These are phyloP conservation scores for Tuber indicum DNA, from an alignment of 495 filamentous ascomycete species.

Conservation along the genomic window DNA sequence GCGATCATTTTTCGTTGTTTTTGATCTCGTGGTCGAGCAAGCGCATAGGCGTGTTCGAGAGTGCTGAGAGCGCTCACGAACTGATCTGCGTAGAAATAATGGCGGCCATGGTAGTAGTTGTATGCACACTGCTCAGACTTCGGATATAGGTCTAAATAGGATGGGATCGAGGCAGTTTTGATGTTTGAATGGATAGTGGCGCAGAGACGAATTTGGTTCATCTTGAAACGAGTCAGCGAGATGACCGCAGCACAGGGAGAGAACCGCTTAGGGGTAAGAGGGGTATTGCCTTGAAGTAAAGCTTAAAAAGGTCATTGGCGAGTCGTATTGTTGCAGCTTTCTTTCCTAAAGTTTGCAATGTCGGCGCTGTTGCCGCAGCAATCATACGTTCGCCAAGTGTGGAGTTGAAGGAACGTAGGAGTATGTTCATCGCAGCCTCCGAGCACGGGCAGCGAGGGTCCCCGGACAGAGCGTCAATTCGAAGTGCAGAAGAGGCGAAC, in stretches of 20 bases:
- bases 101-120: constrained; percentile 89
- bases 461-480: constrained; percentile 50
- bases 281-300: constrained; percentile 66
- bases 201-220: constrained; percentile 58
- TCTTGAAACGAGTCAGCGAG: constrained; percentile 42
- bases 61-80: constrained; percentile 67
- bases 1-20: constrained; percentile 73
- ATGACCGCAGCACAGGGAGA: constrained; percentile 18
- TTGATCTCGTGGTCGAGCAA: constrained; percentile 61
- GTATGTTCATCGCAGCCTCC: constrained; percentile 49
- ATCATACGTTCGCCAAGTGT: constrained; percentile 74
- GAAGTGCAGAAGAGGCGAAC: constrained; percentile 24
- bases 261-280: not conserved
- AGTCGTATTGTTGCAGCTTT: constrained; percentile 81
- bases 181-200: constrained; percentile 88
- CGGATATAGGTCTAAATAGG: constrained; percentile 46
- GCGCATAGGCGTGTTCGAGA: constrained; percentile 70
- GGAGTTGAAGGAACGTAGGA: constrained; percentile 83
- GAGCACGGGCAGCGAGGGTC: constrained; percentile 60
- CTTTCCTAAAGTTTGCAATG: constrained; percentile 64
- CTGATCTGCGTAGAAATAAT: constrained; percentile 72
- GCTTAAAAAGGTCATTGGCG: constrained; percentile 82
- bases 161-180: constrained; percentile 41
- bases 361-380: constrained; percentile 44
- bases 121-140: constrained; percentile 86